phyloP scores from a whole-genome alignment of 495 filamentous ascomycete genomes.

The Staphylotrichum tortipilum region DNA sequence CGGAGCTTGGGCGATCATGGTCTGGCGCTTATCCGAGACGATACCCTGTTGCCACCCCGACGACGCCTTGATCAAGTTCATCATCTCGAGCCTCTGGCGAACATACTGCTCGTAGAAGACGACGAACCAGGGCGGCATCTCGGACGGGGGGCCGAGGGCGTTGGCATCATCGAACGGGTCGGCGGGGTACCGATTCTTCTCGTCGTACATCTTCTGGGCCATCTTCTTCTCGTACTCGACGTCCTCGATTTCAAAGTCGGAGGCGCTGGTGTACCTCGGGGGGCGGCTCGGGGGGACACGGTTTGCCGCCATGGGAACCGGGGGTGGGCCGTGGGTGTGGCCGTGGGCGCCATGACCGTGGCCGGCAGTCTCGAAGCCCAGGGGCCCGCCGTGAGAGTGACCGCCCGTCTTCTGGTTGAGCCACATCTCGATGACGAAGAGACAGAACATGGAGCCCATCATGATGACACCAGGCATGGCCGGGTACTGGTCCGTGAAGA shows the following conservation, averaged over 20 bases:
- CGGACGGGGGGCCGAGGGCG: conserved; percentile 28
- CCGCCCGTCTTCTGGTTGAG: conserved; percentile 41
- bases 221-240: conserved; percentile 34
- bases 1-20: conserved; percentile 6
- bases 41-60: background rate
- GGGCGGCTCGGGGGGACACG: conserved; percentile 15
- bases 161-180: conserved; percentile 21
- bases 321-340: background rate
- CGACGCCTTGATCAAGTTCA: conserved; percentile 34
- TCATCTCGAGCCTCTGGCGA: conserved; percentile 42
- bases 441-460: conserved; percentile 47
- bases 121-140: conserved; percentile 49
- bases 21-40: conserved; percentile 17
- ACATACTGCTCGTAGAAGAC: conserved; percentile 49
- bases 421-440: conserved; percentile 52
- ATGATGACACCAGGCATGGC: conserved; percentile 52
- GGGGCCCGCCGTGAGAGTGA: conserved; percentile 39
- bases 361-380: conserved; percentile 30
- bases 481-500: conserved; percentile 49
- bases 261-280: conserved; percentile 21
- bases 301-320: background rate
- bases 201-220: conserved; percentile 30
- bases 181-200: conserved; percentile 12
- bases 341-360: too few relatives aligned
- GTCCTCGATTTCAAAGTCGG: conserved; percentile 27